phyloP scores from a whole-genome alignment of 768 basidiomycete species.

The Serpula lacrymans region DNA sequence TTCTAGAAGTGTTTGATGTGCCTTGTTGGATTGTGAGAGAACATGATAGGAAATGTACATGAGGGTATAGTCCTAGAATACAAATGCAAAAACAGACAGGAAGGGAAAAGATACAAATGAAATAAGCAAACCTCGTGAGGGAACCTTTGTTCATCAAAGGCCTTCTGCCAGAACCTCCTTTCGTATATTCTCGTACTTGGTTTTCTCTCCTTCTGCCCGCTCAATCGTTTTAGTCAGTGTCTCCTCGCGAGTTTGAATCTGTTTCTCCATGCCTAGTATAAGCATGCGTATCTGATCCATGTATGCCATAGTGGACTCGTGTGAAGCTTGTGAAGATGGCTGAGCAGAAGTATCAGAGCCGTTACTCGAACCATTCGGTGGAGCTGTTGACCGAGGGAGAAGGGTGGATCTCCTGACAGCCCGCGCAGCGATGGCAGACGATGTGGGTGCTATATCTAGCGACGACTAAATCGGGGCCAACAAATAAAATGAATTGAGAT shows the following conservation, averaged over 20 bases:
- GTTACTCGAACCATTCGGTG: conserved; percentile 2
- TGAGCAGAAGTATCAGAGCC: conserved; percentile 13
- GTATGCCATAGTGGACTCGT: conserved; percentile 49
- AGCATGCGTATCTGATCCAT: conserved; percentile 67
- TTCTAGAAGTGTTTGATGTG: too few relatives aligned
- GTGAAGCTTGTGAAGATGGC: conserved; percentile 19
- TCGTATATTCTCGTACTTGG: conserved; percentile 47
- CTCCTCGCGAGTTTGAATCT: conserved; percentile 59
- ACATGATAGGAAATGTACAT: too few relatives aligned
- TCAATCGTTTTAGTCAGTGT: conserved; percentile 57
- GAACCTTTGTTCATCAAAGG: too few relatives aligned
- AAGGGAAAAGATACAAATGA: conserved; percentile 7
- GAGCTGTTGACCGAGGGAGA: conserved; percentile 19
- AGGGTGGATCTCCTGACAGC: conserved; percentile 24
- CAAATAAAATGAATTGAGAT: conserved; percentile 6
- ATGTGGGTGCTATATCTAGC: conserved; percentile 35
- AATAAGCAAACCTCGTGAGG: conserved; percentile 5
- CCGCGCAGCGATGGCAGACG: conserved; percentile 26
- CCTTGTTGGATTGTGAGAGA: too few relatives aligned
- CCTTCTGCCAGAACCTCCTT: conserved; percentile 37
- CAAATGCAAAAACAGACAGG: conserved; percentile 11
- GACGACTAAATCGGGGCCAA: conserved; percentile 16
- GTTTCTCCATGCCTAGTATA: conserved; percentile 74
- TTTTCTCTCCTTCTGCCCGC: conserved; percentile 57
- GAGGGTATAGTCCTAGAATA: too few relatives aligned